Evolutionary conservation across 768 basidiomycete genomes (phyloP), one percentile per base, ranked within the genome.

Genomic region (Sarcodon sp.): DNA sequence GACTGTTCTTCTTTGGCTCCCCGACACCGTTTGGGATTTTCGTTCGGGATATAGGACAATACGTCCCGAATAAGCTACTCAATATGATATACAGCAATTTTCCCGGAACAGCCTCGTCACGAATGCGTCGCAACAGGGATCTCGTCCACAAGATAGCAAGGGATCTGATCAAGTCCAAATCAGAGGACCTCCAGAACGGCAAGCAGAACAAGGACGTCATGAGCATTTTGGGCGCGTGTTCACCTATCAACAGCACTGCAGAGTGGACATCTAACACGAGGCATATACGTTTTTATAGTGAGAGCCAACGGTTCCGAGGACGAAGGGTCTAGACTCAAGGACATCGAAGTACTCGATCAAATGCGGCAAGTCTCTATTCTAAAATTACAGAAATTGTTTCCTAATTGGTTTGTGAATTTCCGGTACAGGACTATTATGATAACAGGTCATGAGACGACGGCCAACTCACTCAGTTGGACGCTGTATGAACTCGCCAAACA

Each of bases 401-500:
- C n/a, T 38, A 13, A 38, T 38, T 38, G 37, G 18, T 18, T 38
- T 18, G 13, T 38, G 37, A 13, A 27, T 27, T 27, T 3, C 21
- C 21, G 21, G 21, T 27, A 27, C 5, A 38, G 37, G 37, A 38
- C 37, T 13, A 38, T 38, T 18, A 38, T 38, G 37, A 13, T 38
- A 13, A 18, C 37, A 5, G 37, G 13, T 38, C 37, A 83, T 57
- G 82, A 81, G 57, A 83, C 80, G 3, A 78, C 74, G 45, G 71
- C 81, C 3, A 76, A 69, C 34, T 68, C 72, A 1, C 46, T 81
- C 33, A 68, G 70, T 48, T 87, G 81, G 80, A 69, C 75, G 6
- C 61, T 87, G 7, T 66, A 80, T 47, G 77, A 80, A 53, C 68
- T 90, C 4, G 72, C 80, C 3, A 70, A 66, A 36, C 63, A 78